Base-by-base conservation (phyloP, 2,329 filamentous ascomycete genomes). In the Clonostachys sp. region DNA sequence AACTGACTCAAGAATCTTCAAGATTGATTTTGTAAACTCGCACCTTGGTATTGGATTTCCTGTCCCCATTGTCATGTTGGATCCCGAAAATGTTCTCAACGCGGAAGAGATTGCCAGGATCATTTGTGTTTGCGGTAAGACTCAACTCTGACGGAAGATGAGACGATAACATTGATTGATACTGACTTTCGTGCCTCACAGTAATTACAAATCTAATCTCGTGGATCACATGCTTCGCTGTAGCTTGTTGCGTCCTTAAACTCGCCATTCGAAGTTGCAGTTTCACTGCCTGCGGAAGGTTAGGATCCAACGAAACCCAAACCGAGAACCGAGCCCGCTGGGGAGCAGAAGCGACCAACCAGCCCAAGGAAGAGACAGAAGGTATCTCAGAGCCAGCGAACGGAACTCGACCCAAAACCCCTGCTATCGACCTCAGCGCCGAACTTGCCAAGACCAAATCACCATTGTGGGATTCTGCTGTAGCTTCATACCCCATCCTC, bases 11-110 rank as follows among this genome's bases (percentile, higher is more conserved):
- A 5, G n/a, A 36, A 1, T 44, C 16, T 5, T 5, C 3, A 44
- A 78, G 74, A 64, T 75, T 18, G 67, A 78, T 43, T 66, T 78
- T 10, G 65, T 78, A 46, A 79, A 79, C 51, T 59, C 66, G 4
- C 72, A 79, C 55, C 68, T 79, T 52, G 74, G 75, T 0, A 56
- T 77, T 6, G 75, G 72, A 4, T 79, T 79, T 52, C 70, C 72
- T 0, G 65, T 78, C 3, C 75, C 76, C 0, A 66, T 79, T 3
- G 59, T 77, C 2, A 71, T 72, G 62, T 65, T 78, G 13, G 66
- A 68, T 38, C 55, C 61, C n/a, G 55, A 57, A 3, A 50, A 66
- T 7, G 53, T 65, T 12, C 51, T 70, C 8, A 56, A 60, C 16
- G 53, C 58, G 16, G 51, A 48, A 4, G 58, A 61, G 1, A 64